Percentiles rank a stretch among this genome's conserved stretches.
Evolutionary conservation across 2,329 filamentous ascomycete genomes (phyloP).

Genomic region (Botrytis elliptica): DNA sequence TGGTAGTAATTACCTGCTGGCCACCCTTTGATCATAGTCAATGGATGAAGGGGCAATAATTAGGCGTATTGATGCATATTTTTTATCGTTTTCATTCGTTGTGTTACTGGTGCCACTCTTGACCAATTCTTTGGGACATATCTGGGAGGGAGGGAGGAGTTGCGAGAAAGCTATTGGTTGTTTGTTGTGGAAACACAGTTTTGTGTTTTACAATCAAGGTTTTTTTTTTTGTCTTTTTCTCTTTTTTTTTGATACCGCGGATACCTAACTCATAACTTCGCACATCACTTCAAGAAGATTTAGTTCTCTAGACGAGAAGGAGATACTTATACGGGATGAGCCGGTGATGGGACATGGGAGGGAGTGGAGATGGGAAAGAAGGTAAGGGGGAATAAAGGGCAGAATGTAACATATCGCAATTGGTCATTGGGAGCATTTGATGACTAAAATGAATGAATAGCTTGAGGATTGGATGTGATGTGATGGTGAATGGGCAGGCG

Average conservation of each 20-base stretch:
- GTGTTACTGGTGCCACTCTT: conserved; percentile 10
- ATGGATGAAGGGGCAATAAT: conserved; percentile 6
- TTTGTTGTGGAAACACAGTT: not conserved
- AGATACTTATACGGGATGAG: not conserved
- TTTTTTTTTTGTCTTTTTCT: not conserved
- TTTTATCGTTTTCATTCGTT: conserved; percentile 9
- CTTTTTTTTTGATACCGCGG: conserved; percentile 9
- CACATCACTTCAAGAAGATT: not conserved
- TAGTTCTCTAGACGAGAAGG: not conserved
- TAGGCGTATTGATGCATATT: conserved; percentile 16
- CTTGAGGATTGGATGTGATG: conserved; percentile 5
- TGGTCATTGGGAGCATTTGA: not conserved
- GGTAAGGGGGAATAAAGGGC: not conserved
- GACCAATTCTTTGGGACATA: conserved; percentile 3
- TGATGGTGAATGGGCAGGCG: too few relatives aligned
- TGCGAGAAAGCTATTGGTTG: conserved; percentile 7
- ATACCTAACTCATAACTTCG: conserved; percentile 13
- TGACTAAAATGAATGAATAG: not conserved
- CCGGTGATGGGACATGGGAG: not conserved
- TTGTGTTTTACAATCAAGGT: conserved; percentile 3
- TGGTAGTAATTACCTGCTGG: conserved; percentile 11
- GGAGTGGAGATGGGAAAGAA: not conserved
- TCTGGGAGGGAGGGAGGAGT: conserved; percentile 3
- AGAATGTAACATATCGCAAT: conserved; percentile 10
- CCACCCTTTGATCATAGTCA: conserved; percentile 5